Conservation (phyloP, 176 grass and related monocot species). For the Metroxylon sagu region DNA sequence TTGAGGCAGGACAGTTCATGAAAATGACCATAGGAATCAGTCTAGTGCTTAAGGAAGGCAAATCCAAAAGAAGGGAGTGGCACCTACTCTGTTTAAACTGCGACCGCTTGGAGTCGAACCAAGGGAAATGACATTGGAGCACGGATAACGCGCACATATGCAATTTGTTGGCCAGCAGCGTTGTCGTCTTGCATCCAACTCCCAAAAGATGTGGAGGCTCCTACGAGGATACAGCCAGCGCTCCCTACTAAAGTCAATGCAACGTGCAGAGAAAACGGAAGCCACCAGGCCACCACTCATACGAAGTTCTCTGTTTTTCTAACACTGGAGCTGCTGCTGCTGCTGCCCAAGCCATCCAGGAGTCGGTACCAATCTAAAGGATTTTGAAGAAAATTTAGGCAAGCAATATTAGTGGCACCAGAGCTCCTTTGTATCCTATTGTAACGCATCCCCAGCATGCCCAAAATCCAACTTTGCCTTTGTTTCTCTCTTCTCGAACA, state of each 20-base stretch:
- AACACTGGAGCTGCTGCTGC: slow-evolving; percentile 53
- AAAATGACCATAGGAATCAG: too few species aligned
- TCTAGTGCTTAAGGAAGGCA: too few species aligned
- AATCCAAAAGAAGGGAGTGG: too few species aligned
- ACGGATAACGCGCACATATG: too few species aligned
- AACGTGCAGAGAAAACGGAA: slow-evolving; percentile 35
- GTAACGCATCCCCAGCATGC: slow-evolving; percentile 82
- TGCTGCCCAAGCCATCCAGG: slow-evolving; percentile 78
- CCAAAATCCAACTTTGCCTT: slow-evolving; percentile 72
- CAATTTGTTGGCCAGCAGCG: slow-evolving; percentile 27
- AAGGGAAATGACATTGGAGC: too few species aligned
- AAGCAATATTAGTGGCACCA: slow-evolving; percentile 60
- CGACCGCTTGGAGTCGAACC: too few species aligned
- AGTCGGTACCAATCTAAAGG: slow-evolving; percentile 79
- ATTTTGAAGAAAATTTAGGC: slow-evolving; percentile 65
- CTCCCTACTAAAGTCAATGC: slow-evolving; percentile 41
- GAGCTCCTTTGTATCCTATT: slow-evolving; percentile 59
- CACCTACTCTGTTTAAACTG: too few species aligned
- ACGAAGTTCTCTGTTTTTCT: slow-evolving; percentile 36
- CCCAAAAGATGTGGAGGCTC: slow-evolving; percentile 46
- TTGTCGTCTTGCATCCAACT: slow-evolving; percentile 63
- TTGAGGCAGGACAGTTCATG: too few species aligned
- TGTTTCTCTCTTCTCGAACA: slow-evolving; percentile 83
- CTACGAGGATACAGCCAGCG: slow-evolving; percentile 41
- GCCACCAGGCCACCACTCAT: slow-evolving; percentile 50